A percentile compares a stretch with the other conserved stretches of the same genome.
Conservation (phyloP, 208 protist genomes). For the Trypanosoma grayi region DNA sequence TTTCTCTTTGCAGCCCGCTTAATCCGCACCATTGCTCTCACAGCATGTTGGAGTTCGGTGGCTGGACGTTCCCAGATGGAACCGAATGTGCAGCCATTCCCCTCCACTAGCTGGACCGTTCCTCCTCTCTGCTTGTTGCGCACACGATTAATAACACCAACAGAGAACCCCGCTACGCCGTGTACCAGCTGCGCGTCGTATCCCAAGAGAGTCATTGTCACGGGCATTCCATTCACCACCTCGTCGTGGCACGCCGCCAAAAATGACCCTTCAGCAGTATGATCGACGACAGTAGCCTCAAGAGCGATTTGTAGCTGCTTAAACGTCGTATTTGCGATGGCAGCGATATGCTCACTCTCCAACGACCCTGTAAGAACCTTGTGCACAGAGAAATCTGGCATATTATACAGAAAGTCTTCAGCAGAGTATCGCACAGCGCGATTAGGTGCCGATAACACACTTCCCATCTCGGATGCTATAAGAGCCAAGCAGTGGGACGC, state of each 20-base stretch:
- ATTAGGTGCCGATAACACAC: conserved; percentile 47
- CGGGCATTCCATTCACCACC: conserved; percentile 29
- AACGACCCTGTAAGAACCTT: conserved; percentile 37
- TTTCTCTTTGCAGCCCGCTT: background rate
- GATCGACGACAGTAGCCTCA: conserved; percentile 40
- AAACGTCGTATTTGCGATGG: conserved; percentile 67
- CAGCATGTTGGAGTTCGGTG: conserved; percentile 43
- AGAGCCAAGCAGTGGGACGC: conserved; percentile 74
- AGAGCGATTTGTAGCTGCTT: conserved; percentile 61
- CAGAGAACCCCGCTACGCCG: conserved; percentile 68
- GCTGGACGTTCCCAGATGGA: conserved; percentile 47
- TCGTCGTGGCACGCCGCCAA: conserved; percentile 55
- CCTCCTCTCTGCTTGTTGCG: conserved; percentile 20
- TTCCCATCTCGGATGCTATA: conserved; percentile 85
- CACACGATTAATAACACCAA: conserved; percentile 79
- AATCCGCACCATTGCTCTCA: conserved; percentile 55
- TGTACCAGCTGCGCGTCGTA: conserved; percentile 80
- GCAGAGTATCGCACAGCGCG: conserved; percentile 67
- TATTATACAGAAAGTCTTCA: conserved; percentile 82
- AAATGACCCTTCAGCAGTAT: conserved; percentile 29
- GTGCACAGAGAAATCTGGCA: conserved; percentile 69
- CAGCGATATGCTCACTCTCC: conserved; percentile 37
- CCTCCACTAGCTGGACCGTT: conserved; percentile 77
- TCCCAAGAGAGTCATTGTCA: conserved; percentile 71
- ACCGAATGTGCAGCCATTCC: conserved; percentile 75